phyloP scores from a whole-genome alignment of 257 asterid genomes.

The Solanum paucissectum region DNA sequence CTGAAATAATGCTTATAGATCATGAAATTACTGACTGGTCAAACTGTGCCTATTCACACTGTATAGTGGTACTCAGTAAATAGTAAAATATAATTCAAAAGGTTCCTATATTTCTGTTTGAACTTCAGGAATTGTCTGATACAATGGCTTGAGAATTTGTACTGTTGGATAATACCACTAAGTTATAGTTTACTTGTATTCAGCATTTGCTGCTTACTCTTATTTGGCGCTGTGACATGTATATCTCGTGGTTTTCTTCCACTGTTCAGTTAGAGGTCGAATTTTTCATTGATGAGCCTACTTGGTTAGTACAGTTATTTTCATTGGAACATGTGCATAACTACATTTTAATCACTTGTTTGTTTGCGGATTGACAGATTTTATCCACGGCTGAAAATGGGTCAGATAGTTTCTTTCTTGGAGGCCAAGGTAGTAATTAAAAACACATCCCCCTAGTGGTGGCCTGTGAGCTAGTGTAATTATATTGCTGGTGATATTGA shows the following conservation, averaged over 20 bases:
- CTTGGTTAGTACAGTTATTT: neutral
- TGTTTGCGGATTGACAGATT: constrained; percentile 38
- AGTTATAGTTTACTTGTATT: neutral
- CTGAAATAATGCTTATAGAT: neutral
- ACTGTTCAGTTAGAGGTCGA: neutral
- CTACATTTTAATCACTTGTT: neutral
- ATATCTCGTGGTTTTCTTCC: neutral
- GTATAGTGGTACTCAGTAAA: neutral
- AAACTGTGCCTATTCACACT: neutral
- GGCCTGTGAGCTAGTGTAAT: neutral
- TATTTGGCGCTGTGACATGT: neutral
- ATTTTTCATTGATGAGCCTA: neutral
- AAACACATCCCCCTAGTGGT: neutral
- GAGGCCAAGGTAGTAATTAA: constrained; percentile 54
- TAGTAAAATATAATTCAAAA: too few relatives aligned
- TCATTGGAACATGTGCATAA: neutral
- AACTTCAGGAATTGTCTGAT: neutral
- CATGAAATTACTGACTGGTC: neutral
- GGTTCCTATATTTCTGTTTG: too few relatives aligned
- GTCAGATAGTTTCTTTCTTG: constrained; percentile 44
- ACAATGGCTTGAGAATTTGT: neutral
- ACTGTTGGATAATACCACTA: neutral
- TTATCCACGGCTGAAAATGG: constrained; percentile 70
- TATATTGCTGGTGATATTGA: neutral
- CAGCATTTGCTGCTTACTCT: neutral